A percentile compares a stretch with the other conserved stretches of the same genome.
Conservation (phyloP, 352 stramenopile species). For the Phytophthora gonapodyides region DNA sequence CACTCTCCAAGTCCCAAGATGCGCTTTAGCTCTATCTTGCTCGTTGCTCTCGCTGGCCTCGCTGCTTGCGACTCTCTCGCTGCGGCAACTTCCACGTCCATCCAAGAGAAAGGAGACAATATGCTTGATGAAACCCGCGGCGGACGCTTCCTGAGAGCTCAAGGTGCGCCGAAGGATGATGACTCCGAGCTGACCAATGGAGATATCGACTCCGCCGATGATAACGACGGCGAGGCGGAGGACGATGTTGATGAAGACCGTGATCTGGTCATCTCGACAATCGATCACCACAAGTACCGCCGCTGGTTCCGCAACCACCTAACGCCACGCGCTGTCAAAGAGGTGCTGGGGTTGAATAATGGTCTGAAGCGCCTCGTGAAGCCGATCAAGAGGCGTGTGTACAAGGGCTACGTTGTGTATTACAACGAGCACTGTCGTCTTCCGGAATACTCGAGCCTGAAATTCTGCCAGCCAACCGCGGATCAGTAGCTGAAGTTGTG, state of each 20-base stretch:
- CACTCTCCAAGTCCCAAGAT: slow-evolving; percentile 8
- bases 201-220: background rate
- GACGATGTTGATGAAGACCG: slow-evolving; percentile 16
- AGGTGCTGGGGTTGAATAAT: slow-evolving; percentile 13
- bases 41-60: slow-evolving; percentile 12
- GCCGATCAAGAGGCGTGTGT: slow-evolving; percentile 20
- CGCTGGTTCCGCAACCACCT: slow-evolving; percentile 14
- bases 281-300: slow-evolving; percentile 9
- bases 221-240: no score
- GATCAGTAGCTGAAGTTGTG: background rate
- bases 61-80: slow-evolving; percentile 2
- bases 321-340: slow-evolving; percentile 12
- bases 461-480: slow-evolving; percentile 11
- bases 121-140: background rate
- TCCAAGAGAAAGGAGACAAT: background rate
- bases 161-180: background rate
- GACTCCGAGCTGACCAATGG: background rate
- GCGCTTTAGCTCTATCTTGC: slow-evolving; percentile 7
- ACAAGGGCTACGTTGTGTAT: slow-evolving; percentile 23
- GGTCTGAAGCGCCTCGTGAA: slow-evolving; percentile 3
- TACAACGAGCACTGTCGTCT: slow-evolving; percentile 14
- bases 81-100: background rate
- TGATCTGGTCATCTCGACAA: slow-evolving; percentile 6
- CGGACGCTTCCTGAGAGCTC: slow-evolving; percentile 6
- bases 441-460: slow-evolving; percentile 9